A percentile compares a stretch with the other conserved stretches of the same genome.
Conservation (phyloP, 371 early-diverging fungal species). For the Mucor lusitanicus region DNA sequence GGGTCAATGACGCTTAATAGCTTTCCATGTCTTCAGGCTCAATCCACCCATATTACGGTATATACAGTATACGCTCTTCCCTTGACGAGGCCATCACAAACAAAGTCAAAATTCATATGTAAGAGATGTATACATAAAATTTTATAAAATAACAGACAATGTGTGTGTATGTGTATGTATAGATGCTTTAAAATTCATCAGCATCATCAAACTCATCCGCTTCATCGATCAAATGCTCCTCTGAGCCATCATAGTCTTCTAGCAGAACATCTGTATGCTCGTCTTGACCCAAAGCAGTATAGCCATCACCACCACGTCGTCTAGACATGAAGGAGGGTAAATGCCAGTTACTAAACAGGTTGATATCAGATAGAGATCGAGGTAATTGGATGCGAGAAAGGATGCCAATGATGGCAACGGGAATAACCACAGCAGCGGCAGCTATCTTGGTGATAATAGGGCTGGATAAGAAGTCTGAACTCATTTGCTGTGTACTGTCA, state of each 20-base stretch:
- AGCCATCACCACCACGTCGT: constrained; percentile 26
- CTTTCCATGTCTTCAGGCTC: too few relatives aligned
- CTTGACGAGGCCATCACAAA: too few relatives aligned
- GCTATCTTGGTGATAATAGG: constrained; percentile 41
- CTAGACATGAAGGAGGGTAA: constrained; percentile 32
- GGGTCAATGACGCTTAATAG: too few relatives aligned
- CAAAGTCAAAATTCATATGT: too few relatives aligned
- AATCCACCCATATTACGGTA: too few relatives aligned
- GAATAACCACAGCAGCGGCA: constrained; percentile 42
- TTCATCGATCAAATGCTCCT: constrained; percentile 43
- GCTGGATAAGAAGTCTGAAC: constrained; percentile 28
- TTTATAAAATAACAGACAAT: background rate
- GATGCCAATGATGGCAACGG: constrained; percentile 40
- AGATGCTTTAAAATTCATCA: constrained; percentile 35
- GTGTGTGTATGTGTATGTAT: background rate
- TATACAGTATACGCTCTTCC: too few relatives aligned
- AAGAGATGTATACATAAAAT: background rate
- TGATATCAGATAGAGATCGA: constrained; percentile 29
- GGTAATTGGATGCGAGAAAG: constrained; percentile 46
- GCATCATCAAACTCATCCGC: constrained; percentile 46
- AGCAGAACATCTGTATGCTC: constrained; percentile 48
- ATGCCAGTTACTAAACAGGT: constrained; percentile 21
- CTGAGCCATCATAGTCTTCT: constrained; percentile 53
- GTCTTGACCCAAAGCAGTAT: constrained; percentile 49
- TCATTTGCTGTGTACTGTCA: constrained; percentile 23